These are phyloP conservation scores for Xylaria palmicola DNA, from an alignment of 495 filamentous ascomycete species.

Conservation along the genomic window DNA sequence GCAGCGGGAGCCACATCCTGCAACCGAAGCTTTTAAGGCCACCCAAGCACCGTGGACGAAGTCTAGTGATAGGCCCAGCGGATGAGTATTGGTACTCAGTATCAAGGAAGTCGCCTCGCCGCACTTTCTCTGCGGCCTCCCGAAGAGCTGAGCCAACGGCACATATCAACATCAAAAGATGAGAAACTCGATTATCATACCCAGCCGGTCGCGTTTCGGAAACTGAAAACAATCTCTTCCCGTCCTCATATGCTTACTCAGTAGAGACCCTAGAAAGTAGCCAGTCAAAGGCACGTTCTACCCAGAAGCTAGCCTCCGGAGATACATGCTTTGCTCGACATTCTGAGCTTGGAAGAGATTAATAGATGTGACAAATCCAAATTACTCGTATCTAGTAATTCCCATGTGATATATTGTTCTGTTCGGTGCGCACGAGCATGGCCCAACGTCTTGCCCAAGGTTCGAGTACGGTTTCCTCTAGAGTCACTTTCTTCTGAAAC, in stretches of 20 bases:
- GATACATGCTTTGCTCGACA: no score
- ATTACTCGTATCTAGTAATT: not conserved
- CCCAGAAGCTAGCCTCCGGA: no score
- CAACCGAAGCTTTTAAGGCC: constrained; percentile 13
- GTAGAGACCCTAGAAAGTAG: no score
- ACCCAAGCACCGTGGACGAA: constrained; percentile 28
- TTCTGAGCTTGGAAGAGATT: no score
- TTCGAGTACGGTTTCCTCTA: no score
- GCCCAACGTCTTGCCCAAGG: no score
- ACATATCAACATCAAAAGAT: not conserved
- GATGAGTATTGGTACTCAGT: constrained; percentile 6
- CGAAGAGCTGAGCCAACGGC: not conserved
- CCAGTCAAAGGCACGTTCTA: no score
- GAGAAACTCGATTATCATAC: not conserved
- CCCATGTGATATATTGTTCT: not conserved
- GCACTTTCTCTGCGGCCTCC: not conserved
- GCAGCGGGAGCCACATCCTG: constrained; percentile 11
- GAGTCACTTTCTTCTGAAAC: no score
- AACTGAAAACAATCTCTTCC: not conserved
- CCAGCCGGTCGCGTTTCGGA: no score
- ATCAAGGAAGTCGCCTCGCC: not conserved
- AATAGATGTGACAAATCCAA: not conserved
- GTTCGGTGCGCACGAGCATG: not conserved
- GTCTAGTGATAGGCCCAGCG: constrained; percentile 28
- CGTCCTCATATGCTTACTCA: no score